These are phyloP conservation scores for Aegilops bicornis DNA, from an alignment of 176 grass and related monocot genomes.

Conservation along the genomic window DNA sequence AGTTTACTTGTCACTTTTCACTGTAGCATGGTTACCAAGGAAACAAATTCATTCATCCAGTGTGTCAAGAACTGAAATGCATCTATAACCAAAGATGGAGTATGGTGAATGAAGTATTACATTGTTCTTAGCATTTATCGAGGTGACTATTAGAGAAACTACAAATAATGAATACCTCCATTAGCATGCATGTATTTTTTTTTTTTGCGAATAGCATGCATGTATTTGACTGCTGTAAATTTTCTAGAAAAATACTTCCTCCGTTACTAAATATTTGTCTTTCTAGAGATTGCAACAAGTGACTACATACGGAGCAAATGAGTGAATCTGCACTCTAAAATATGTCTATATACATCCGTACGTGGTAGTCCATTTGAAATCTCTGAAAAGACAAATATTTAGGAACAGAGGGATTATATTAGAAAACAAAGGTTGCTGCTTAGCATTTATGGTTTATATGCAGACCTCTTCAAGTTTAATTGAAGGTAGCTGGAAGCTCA, in stretches of 20 bases:
- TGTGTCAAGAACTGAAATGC: no score
- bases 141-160: neutral
- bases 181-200: neutral
- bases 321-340: no score
- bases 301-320: no score
- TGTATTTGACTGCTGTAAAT: neutral
- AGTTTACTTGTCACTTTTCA: neutral
- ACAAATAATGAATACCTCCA: neutral
- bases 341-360: no score
- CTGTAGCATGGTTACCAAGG: neutral
- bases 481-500: constrained; percentile 90
- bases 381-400: no score
- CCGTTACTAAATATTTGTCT: no score
- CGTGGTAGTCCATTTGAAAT: no score
- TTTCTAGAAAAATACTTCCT: neutral
- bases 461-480: constrained; percentile 82
- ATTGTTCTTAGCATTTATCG: neutral
- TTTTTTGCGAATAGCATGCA: neutral
- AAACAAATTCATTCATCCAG: no score
- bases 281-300: no score
- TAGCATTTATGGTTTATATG: constrained; percentile 33
- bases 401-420: neutral
- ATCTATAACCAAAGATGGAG: neutral
- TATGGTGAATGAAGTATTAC: neutral
- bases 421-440: neutral